Base-by-base conservation (phyloP, 768 basidiomycete species). In the Psilocybe cyanescens region DNA sequence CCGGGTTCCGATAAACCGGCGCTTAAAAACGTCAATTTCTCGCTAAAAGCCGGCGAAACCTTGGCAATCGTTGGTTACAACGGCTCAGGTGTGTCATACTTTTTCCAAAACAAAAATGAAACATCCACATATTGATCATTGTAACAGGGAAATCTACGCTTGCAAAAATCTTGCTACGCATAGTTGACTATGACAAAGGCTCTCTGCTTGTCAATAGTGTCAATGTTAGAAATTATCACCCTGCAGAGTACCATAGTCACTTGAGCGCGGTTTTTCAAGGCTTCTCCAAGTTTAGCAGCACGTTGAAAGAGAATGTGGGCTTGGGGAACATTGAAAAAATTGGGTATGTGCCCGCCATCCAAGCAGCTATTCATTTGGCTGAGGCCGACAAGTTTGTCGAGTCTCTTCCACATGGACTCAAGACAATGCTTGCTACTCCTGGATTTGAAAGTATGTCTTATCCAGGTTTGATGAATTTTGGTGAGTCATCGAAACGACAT, bases 1-100 rank as follows among this genome's bases (percentile, higher is more conserved):
- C 94, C 92, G 7, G 92, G 90, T 31, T 81, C 82, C 66, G 78
- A 75, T 41, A 84, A 87, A 57, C 86, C 91, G 37, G 87, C 90
- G 35, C 74, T 96, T 49, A 81, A 77, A 64, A 80, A 92, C 68
- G 81, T 95, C 67, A 90, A 78, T 67, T 86, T 96, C 62, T 81
- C 79, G 28, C 78, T 96, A 47, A 77, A 84, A 58, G 78, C 92
- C 14, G 94, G 94, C 11, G 90, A 93, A 76, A 88, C 81, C 41
- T 82, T 95, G 52, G 94, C 94, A 11, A 88, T 96, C 61, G 94
- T 95, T 19, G 94, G 91, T 17, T 89, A 85, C 73, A 92, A 93
- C 72, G 91, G 91, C 64, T 93, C 91, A 65, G 91, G 91, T 84
- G 72, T 72, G 80, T 72, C 19, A 48, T 68, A 51, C 62, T 53